phyloP scores from a whole-genome alignment of 352 stramenopile genomes.

The Phytophthora boehmeriae region DNA sequence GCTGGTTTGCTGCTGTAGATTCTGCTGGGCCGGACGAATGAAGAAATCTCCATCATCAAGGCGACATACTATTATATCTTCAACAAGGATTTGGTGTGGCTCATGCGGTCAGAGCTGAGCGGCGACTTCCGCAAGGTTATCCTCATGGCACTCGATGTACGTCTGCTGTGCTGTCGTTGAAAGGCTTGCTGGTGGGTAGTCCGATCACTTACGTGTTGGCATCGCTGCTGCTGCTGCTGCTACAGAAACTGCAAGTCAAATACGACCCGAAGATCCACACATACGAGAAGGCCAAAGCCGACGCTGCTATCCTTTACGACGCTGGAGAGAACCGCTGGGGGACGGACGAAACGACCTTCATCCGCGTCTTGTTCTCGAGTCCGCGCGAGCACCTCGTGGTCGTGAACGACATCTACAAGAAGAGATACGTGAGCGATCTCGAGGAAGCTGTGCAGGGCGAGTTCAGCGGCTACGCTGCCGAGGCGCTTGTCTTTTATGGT shows the following conservation, averaged over 20 bases:
- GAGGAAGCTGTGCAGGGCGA: conserved; percentile 63
- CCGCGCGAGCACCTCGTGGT: conserved; percentile 59
- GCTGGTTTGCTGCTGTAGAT: conserved; percentile 39
- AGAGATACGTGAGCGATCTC: conserved; percentile 71
- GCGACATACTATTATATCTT: conserved; percentile 80
- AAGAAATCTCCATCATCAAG: conserved; percentile 78
- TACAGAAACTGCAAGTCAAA: conserved; percentile 37
- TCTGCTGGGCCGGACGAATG: conserved; percentile 68
- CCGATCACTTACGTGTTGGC: neutral
- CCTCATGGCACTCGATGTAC: conserved; percentile 61
- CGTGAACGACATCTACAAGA: conserved; percentile 70
- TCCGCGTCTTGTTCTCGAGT: conserved; percentile 63
- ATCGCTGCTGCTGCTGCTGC: neutral
- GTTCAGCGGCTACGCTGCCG: conserved; percentile 66
- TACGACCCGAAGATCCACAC: conserved; percentile 69
- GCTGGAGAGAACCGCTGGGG: conserved; percentile 75
- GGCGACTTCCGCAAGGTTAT: conserved; percentile 78
- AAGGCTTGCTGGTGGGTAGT: no score
- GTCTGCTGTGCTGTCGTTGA: neutral
- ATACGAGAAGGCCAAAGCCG: conserved; percentile 49
- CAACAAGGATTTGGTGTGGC: conserved; percentile 69
- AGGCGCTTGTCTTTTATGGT: conserved; percentile 72
- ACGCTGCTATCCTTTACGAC: conserved; percentile 72
- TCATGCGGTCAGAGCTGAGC: conserved; percentile 66
- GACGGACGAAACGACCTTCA: conserved; percentile 74